Evolutionary conservation across 148 eudicot genomes (phyloP).

Genomic region (Pouteria glomerata): DNA sequence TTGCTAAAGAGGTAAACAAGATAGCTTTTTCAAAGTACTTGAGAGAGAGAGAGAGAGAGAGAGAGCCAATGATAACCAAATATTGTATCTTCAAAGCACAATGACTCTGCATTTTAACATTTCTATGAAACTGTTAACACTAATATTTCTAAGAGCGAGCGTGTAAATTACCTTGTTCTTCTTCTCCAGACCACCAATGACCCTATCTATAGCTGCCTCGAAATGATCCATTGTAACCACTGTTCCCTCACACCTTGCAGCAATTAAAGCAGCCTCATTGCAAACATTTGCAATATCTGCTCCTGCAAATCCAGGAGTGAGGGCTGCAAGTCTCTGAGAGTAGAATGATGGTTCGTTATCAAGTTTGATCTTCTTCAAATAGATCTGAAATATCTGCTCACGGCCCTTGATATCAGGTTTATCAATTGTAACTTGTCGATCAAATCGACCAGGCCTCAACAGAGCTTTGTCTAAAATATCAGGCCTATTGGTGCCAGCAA

Average conservation of each 20-base stretch:
- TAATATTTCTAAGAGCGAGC: neutral
- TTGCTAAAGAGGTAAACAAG: neutral
- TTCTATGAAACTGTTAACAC: neutral
- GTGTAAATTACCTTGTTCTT: slow-evolving; percentile 55
- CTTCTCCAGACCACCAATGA: slow-evolving; percentile 92
- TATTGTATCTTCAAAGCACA: too few relatives aligned
- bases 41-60: neutral
- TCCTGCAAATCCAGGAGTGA: slow-evolving; percentile 95
- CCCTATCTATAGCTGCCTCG: slow-evolving; percentile 80
- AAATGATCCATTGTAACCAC: slow-evolving; percentile 67
- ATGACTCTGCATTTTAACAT: neutral
- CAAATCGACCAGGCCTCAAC: slow-evolving; percentile 85
- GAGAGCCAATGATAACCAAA: neutral
- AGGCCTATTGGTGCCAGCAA: slow-evolving; percentile 87
- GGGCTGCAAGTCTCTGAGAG: slow-evolving; percentile 83
- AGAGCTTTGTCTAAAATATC: slow-evolving; percentile 87
- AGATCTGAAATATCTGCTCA: slow-evolving; percentile 77
- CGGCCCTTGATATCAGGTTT: slow-evolving; percentile 92
- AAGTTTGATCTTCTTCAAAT: slow-evolving; percentile 80
- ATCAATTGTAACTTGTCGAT: slow-evolving; percentile 75
- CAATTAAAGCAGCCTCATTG: slow-evolving; percentile 89
- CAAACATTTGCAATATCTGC: slow-evolving; percentile 94
- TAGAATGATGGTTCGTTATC: slow-evolving; percentile 61
- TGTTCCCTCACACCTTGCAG: slow-evolving; percentile 59
- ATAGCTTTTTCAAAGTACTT: neutral